Evolutionary conservation across 1,284 basidiomycete genomes (phyloP).

Genomic region (Puccinia brachypodii): DNA sequence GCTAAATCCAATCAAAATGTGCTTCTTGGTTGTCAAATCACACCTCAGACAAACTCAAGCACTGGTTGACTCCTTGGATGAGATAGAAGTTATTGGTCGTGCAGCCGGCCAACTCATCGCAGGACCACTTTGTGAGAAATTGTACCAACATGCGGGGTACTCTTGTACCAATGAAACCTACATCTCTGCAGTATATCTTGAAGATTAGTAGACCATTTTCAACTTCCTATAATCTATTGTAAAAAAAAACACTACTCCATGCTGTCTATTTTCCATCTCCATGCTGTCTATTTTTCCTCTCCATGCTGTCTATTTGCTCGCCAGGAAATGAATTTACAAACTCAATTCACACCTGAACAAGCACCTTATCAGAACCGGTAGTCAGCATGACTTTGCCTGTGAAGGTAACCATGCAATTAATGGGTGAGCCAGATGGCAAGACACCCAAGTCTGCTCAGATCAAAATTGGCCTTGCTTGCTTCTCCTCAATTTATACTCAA

Average conservation of each 20-base stretch:
- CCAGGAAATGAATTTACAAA: neutral
- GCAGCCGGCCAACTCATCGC: too few relatives aligned
- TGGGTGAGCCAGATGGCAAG: slow-evolving; percentile 1
- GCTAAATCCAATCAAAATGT: slow-evolving; percentile 8
- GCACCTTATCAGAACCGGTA: neutral
- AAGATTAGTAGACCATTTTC: neutral
- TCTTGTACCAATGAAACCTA: too few relatives aligned
- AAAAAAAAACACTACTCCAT: too few relatives aligned
- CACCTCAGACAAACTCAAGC: neutral
- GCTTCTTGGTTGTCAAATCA: neutral
- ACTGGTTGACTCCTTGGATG: neutral
- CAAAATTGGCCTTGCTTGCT: slow-evolving; percentile 8
- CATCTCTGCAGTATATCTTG: too few relatives aligned
- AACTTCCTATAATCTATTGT: neutral
- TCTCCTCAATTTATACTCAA: slow-evolving; percentile 15
- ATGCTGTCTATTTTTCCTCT: too few relatives aligned
- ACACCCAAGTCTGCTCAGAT: slow-evolving; percentile 1
- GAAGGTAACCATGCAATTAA: slow-evolving; percentile 16
- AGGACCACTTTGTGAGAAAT: neutral
- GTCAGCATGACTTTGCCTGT: slow-evolving; percentile 27
- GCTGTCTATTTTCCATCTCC: too few relatives aligned
- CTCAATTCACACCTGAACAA: neutral
- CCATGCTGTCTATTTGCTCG: too few relatives aligned
- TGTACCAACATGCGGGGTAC: neutral
- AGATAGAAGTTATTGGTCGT: too few relatives aligned